Conservation (phyloP, 805 yeast species). For the Saccharomycopsis microspora region DNA sequence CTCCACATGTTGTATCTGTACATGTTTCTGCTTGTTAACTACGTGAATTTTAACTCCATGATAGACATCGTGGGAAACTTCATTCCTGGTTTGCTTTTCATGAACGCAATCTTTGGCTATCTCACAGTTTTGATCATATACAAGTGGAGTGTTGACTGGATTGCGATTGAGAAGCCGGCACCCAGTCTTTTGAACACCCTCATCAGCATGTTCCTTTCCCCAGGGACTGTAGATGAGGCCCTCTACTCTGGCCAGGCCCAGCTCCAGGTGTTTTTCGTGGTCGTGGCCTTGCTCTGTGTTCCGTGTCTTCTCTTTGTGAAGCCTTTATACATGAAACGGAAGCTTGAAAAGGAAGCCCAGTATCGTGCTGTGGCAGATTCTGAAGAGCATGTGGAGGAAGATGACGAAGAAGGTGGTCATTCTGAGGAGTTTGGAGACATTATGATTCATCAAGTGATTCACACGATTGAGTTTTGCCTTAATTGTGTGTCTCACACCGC, state of each 20-base stretch:
- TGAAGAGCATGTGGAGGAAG: constrained; percentile 45
- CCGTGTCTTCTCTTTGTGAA: constrained; percentile 64
- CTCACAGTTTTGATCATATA: constrained; percentile 54
- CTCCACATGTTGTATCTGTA: constrained; percentile 65
- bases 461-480: constrained; percentile 70
- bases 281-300: constrained; percentile 54
- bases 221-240: constrained; percentile 56
- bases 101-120: constrained; percentile 71
- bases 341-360: constrained; percentile 20
- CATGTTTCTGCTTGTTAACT: constrained; percentile 56
- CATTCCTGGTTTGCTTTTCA: constrained; percentile 60
- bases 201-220: constrained; percentile 65
- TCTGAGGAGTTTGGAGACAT: constrained; percentile 51
- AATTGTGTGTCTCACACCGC: constrained; percentile 77
- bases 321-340: constrained; percentile 36
- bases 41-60: constrained; percentile 40
- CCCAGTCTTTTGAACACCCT: constrained; percentile 68
- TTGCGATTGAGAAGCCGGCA: constrained; percentile 46
- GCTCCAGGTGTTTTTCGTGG: constrained; percentile 46
- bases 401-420: constrained; percentile 33
- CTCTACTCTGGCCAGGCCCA: constrained; percentile 54
- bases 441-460: constrained; percentile 70
- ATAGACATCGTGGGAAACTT: constrained; percentile 65
- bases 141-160: constrained; percentile 70
- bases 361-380: constrained; percentile 33